phyloP scores from a whole-genome alignment of 495 filamentous ascomycete genomes.

The Penicillium cosmopolitanum region DNA sequence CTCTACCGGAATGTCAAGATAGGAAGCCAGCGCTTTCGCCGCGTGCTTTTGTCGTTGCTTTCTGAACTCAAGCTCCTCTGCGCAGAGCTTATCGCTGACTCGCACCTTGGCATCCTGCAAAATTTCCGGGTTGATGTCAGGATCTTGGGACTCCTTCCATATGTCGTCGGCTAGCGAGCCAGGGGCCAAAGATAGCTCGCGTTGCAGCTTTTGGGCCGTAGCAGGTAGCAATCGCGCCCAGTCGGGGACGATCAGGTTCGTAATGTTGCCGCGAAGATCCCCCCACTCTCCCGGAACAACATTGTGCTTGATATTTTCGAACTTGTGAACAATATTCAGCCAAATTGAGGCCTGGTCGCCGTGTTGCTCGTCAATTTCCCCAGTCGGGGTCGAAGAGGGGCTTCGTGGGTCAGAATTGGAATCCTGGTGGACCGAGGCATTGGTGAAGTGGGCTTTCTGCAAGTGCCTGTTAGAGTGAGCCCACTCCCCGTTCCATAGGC shows the following conservation, averaged over 20 bases:
- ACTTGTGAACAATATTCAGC: slow-evolving; percentile 59
- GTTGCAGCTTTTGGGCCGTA: slow-evolving; percentile 81
- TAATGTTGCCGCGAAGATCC: slow-evolving; percentile 65
- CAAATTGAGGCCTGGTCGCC: slow-evolving; percentile 51
- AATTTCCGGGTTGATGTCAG: slow-evolving; percentile 84
- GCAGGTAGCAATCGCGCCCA: slow-evolving; percentile 80
- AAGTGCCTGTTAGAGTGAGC: slow-evolving; percentile 25
- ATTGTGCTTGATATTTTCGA: slow-evolving; percentile 53
- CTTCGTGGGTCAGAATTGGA: slow-evolving; percentile 18
- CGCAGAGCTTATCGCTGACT: slow-evolving; percentile 79
- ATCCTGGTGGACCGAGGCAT: slow-evolving; percentile 16
- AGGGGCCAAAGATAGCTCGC: slow-evolving; percentile 81
- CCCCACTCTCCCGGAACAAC: slow-evolving; percentile 63
- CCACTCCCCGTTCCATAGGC: slow-evolving; percentile 34
- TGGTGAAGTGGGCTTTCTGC: slow-evolving; percentile 32
- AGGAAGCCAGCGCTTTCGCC: slow-evolving; percentile 73
- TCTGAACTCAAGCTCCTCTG: slow-evolving; percentile 77
- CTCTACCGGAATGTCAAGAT: slow-evolving; percentile 72
- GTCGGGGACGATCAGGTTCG: slow-evolving; percentile 72
- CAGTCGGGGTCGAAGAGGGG: neutral
- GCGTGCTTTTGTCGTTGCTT: slow-evolving; percentile 64
- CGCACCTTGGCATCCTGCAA: slow-evolving; percentile 76
- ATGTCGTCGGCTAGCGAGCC: slow-evolving; percentile 90
- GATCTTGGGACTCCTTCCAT: slow-evolving; percentile 87
- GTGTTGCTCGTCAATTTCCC: neutral